Evolutionary conservation across 495 filamentous ascomycete genomes (phyloP).

Genomic region (Aspergillus avenaceus): DNA sequence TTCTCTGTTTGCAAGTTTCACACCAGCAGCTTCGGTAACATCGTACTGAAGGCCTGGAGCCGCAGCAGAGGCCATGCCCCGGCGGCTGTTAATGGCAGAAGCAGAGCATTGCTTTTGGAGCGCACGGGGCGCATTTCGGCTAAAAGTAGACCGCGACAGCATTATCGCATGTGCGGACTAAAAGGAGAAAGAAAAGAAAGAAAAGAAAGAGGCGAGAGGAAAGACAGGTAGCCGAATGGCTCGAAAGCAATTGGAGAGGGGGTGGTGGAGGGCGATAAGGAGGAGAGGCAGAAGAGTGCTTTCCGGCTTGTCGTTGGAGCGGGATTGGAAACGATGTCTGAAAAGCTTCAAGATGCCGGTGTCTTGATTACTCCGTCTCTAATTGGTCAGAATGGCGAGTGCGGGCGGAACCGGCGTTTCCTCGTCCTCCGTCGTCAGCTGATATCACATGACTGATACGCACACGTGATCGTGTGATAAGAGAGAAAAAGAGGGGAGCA

Average conservation of each 20-base stretch:
- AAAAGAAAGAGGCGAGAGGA: conserved; percentile 23
- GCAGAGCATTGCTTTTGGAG: conserved; percentile 60
- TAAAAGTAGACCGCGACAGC: conserved; percentile 77
- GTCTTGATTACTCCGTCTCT: conserved; percentile 37
- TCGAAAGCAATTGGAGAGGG: conserved; percentile 41
- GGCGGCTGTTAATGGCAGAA: conserved; percentile 49
- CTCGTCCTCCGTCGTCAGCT: conserved; percentile 26
- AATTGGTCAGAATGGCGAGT: conserved; percentile 39
- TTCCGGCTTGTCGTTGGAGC: conserved; percentile 20
- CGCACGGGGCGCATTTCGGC: conserved; percentile 73
- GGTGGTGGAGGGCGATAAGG: conserved; percentile 20
- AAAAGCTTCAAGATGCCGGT: conserved; percentile 50
- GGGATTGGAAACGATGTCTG: conserved; percentile 36
- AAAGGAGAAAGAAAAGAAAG: too few relatives aligned
- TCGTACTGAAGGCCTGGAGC: conserved; percentile 84
- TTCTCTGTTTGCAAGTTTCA: conserved; percentile 90
- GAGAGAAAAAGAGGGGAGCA: conserved; percentile 27
- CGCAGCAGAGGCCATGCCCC: conserved; percentile 76
- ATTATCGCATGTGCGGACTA: conserved; percentile 59
- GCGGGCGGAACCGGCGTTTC: conserved; percentile 46
- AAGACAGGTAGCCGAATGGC: conserved; percentile 30
- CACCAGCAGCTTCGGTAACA: conserved; percentile 73
- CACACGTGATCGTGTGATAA: conserved; percentile 28
- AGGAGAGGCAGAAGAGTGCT: conserved; percentile 18
- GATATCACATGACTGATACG: conserved; percentile 27